Conservation (phyloP, 805 yeast species). For the Cyberlindnera xylosilytica region DNA sequence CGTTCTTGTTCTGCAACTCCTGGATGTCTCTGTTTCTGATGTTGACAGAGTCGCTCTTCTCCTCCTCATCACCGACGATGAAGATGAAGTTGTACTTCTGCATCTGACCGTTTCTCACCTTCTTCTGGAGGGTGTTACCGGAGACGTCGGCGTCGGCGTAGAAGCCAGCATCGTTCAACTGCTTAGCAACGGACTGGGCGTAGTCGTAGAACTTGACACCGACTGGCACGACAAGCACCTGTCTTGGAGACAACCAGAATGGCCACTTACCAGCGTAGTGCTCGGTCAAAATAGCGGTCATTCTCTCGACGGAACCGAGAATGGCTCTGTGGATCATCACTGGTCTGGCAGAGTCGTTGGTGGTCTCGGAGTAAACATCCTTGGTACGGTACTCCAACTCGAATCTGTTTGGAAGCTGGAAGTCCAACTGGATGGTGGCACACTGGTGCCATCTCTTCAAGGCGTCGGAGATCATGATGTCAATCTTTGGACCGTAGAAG, state of each 20-base stretch:
- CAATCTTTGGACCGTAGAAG: constrained; percentile 93
- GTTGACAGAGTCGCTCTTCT: constrained; percentile 75
- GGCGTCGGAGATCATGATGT: constrained; percentile 92
- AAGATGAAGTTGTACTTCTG: constrained; percentile 93
- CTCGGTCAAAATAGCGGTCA: constrained; percentile 97
- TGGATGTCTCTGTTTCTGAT: constrained; percentile 95
- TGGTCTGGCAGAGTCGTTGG: constrained; percentile 72
- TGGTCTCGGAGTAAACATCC: constrained; percentile 43
- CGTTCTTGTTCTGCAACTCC: constrained; percentile 91
- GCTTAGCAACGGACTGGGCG: constrained; percentile 76
- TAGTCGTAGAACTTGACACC: constrained; percentile 91
- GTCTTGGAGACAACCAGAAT: constrained; percentile 99
- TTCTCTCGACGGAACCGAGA: constrained; percentile 96
- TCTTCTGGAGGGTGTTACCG: constrained; percentile 97
- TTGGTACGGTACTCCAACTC: constrained; percentile 82
- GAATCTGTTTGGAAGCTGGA: constrained; percentile 95
- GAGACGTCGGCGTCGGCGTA: constrained; percentile 90
- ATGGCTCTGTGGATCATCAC: constrained; percentile 99
- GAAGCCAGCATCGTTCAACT: constrained; percentile 69
- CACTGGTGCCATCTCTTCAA: constrained; percentile 97
- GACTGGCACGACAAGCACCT: constrained; percentile 92
- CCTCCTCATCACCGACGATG: constrained; percentile 96
- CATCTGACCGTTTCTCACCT: constrained; percentile 95
- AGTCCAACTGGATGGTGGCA: constrained; percentile 97
- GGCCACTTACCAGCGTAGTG: constrained; percentile 99